Conservation (phyloP, 2,329 filamentous ascomycete species). For the Fusarium kyushuense region DNA sequence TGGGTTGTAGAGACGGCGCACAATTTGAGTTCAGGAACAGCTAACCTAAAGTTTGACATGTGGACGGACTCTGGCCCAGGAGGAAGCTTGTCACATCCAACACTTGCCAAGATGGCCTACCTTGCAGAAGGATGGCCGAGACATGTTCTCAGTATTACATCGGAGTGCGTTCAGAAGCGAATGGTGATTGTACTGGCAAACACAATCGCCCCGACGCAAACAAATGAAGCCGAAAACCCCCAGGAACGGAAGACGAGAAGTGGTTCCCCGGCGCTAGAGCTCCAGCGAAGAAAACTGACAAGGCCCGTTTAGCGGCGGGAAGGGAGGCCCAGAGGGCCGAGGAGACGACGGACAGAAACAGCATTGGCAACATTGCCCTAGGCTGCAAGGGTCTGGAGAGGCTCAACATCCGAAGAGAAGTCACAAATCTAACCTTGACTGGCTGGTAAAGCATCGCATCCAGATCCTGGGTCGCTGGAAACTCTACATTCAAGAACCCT, state of each 20-base stretch:
- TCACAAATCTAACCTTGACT: neutral
- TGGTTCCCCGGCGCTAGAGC: constrained; percentile 40
- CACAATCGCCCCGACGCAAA: constrained; percentile 3
- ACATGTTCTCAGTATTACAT: constrained; percentile 8
- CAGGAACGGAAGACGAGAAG: constrained; percentile 27
- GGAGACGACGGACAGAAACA: constrained; percentile 16
- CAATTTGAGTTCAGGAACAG: constrained; percentile 27
- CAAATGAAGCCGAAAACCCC: constrained; percentile 25
- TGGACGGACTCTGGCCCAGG: neutral
- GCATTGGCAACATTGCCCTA: constrained; percentile 1
- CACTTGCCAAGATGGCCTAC: constrained; percentile 9
- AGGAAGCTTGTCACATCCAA: neutral
- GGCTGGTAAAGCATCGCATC: neutral
- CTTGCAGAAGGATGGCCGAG: constrained; percentile 15
- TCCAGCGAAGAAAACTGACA: constrained; percentile 28
- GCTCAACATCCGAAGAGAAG: constrained; percentile 31
- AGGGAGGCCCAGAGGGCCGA: constrained; percentile 35
- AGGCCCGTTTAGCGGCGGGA: constrained; percentile 41
- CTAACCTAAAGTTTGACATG: constrained; percentile 7
- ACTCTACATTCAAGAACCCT: neutral
- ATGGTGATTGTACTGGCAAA: constrained; percentile 12
- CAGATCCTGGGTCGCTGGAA: neutral
- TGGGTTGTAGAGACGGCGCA: neutral
- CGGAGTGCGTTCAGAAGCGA: constrained; percentile 2
- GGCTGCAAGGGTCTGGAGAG: constrained; percentile 27